These are phyloP conservation scores for Cercospora sojina DNA, from an alignment of 2,329 filamentous ascomycete species.

Conservation along the genomic window DNA sequence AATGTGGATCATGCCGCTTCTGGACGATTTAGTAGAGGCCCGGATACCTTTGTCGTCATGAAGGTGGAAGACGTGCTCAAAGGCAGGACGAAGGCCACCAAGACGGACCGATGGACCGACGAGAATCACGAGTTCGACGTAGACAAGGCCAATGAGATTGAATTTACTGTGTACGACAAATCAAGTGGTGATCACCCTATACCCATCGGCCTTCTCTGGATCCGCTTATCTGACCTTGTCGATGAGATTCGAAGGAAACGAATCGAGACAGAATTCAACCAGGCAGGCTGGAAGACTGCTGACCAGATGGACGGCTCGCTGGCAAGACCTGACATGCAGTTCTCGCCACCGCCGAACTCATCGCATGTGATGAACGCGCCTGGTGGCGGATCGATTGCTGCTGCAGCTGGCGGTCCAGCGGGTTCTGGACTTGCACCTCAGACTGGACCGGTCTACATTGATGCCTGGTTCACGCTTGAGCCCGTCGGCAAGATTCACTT, in stretches of 20 bases:
- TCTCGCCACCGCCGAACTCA: constrained; percentile 51
- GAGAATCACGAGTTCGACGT: constrained; percentile 91
- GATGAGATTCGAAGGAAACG: constrained; percentile 97
- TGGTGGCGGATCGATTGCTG: constrained; percentile 38
- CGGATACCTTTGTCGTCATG: constrained; percentile 92
- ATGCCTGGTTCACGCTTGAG: constrained; percentile 96
- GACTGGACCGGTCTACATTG: constrained; percentile 63
- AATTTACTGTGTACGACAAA: constrained; percentile 97
- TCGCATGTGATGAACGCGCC: constrained; percentile 33
- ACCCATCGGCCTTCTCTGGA: constrained; percentile 93
- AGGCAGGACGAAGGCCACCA: constrained; percentile 78
- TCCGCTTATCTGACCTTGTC: constrained; percentile 92
- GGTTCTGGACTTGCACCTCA: constrained; percentile 48
- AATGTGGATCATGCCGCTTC: constrained; percentile 90
- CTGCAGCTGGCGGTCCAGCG: constrained; percentile 42
- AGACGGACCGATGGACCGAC: constrained; percentile 86
- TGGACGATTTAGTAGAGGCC: constrained; percentile 79
- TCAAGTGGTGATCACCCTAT: constrained; percentile 75
- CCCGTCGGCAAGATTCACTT: constrained; percentile 90
- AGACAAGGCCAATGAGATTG: constrained; percentile 97
- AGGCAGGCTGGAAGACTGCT: constrained; percentile 93
- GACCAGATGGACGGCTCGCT: constrained; percentile 79
- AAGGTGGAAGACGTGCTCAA: constrained; percentile 95
- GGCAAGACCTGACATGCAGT: constrained; percentile 55
- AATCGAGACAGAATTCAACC: constrained; percentile 93